Conservation (phyloP, 2,329 filamentous ascomycete species). For the Trichophyton schoenleinii region DNA sequence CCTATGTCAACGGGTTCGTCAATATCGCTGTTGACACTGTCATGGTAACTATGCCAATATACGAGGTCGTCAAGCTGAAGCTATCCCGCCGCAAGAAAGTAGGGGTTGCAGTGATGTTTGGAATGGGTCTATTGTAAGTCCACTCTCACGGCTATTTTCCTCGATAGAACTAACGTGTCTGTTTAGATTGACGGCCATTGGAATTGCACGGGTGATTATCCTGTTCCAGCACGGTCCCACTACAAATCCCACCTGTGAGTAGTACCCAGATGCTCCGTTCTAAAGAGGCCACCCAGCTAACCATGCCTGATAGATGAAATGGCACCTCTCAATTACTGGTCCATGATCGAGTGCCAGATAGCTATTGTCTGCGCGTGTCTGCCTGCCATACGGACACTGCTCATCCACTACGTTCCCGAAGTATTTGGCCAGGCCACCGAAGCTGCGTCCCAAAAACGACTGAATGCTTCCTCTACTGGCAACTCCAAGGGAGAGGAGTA, state of each 20-base stretch:
- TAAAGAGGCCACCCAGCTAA: not conserved
- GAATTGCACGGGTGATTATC: not conserved
- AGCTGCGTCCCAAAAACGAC: not conserved
- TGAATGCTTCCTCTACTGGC: not conserved
- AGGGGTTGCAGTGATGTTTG: conserved; percentile 5
- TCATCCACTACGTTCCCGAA: conserved; percentile 4
- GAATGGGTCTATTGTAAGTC: conserved; percentile 3
- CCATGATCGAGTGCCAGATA: conserved; percentile 8
- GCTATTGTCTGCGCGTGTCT: conserved; percentile 9
- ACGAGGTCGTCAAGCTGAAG: conserved; percentile 16
- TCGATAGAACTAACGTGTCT: not conserved
- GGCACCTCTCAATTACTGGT: conserved; percentile 6
- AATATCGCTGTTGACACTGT: conserved; percentile 16
- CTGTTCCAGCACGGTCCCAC: not conserved
- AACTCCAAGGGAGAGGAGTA: not conserved
- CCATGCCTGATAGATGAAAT: conserved; percentile 1
- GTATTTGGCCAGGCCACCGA: not conserved
- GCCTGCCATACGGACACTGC: conserved; percentile 4
- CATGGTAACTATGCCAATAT: conserved; percentile 17
- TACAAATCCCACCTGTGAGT: not conserved
- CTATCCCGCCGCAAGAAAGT: conserved; percentile 13
- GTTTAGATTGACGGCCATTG: not conserved
- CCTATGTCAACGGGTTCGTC: conserved; percentile 14
- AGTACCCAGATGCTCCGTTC: not conserved
- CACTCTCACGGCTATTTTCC: not conserved